Conservation (phyloP, 192 early-diverging fungal species). For the Haplosporangium gracile region DNA sequence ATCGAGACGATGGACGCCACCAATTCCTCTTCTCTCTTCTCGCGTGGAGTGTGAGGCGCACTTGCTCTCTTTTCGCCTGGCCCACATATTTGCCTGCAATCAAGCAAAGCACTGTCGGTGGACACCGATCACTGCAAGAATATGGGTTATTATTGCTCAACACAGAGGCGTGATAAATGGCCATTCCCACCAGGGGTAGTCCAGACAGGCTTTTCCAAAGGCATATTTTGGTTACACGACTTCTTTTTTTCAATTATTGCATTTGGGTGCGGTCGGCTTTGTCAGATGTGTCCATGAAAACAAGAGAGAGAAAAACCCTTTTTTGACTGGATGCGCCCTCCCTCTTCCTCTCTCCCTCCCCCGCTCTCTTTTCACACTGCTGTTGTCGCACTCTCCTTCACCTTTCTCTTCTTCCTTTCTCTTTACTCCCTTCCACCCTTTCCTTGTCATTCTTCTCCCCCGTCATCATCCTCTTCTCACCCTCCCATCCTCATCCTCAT, state of each 20-base stretch:
- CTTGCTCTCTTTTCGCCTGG: too few species aligned
- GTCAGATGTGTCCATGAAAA: not conserved
- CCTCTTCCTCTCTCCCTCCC: not conserved
- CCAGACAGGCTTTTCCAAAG: too few species aligned
- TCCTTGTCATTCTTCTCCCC: not conserved
- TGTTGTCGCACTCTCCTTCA: not conserved
- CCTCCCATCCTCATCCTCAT: conserved; percentile 1
- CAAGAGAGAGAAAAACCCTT: not conserved
- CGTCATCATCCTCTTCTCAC: not conserved
- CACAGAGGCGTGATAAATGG: too few species aligned
- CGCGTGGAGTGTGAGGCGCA: too few species aligned
- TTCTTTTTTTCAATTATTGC: not conserved
- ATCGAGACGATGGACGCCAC: not conserved
- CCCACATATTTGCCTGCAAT: too few species aligned
- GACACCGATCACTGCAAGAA: too few species aligned
- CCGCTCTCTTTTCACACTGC: not conserved
- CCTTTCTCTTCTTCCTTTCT: too few species aligned
- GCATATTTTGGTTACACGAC: too few species aligned
- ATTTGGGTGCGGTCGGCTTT: not conserved
- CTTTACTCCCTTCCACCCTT: too few species aligned
- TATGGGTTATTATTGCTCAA: too few species aligned
- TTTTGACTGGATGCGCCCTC: conserved; percentile 4
- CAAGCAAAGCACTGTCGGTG: too few species aligned
- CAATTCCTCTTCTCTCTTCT: not conserved
- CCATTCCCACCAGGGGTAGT: too few species aligned